These are phyloP conservation scores for Adansonia gregorii DNA, from an alignment of 441 rosid genomes.

Conservation along the genomic window DNA sequence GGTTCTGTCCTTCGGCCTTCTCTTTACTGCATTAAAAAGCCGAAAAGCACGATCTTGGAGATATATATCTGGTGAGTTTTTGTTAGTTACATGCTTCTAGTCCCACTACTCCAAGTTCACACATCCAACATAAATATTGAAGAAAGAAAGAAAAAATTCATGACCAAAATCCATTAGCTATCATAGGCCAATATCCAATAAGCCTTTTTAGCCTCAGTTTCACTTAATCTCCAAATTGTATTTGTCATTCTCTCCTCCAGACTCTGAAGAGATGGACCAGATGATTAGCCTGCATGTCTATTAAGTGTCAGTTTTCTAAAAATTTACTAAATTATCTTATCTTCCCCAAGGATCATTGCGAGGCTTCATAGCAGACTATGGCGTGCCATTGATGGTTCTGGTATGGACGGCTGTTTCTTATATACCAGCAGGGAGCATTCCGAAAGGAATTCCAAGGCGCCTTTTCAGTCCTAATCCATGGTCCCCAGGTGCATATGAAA, in stretches of 20 bases:
- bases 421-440: conserved; percentile 53
- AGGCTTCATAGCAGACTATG: conserved; percentile 73
- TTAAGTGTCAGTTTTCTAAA: conserved; percentile 1
- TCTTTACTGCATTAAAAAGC: conserved; percentile 60
- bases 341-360: conserved; percentile 50
- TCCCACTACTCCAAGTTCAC: background rate
- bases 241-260: background rate
- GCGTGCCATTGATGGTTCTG: conserved; percentile 72
- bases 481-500: conserved; percentile 69
- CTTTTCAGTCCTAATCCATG: conserved; percentile 78
- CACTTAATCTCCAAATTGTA: background rate
- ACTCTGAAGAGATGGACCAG: no score
- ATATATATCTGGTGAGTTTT: conserved; percentile 58
- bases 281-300: background rate
- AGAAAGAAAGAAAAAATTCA: background rate
- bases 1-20: conserved; percentile 64
- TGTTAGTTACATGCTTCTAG: conserved; percentile 19
- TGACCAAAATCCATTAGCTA: conserved; percentile 11
- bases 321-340: background rate
- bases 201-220: background rate
- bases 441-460: conserved; percentile 68
- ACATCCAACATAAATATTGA: background rate
- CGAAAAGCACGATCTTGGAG: conserved; percentile 73
- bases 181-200: background rate
- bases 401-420: conserved; percentile 69